Conservation (phyloP, 176 grass and related monocot species). For the Oryza glaberrima region DNA sequence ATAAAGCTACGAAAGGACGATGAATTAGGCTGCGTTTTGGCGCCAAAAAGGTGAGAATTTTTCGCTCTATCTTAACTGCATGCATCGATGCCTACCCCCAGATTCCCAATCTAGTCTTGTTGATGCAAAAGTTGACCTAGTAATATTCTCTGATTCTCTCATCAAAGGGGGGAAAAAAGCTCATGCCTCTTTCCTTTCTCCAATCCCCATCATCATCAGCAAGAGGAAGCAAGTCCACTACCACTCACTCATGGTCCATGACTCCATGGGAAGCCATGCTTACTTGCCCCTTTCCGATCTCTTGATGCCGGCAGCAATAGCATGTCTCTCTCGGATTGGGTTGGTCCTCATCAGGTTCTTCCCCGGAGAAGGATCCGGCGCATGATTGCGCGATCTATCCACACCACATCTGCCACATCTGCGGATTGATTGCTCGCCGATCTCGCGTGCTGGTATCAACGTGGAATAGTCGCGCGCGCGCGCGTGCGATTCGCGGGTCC, state of each 20-base stretch:
- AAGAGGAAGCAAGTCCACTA: not conserved
- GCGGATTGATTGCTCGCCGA: not conserved
- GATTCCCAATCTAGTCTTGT: not conserved
- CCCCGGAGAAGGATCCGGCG: not conserved
- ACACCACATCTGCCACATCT: not conserved
- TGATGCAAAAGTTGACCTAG: not conserved
- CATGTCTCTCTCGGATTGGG: conserved; percentile 1
- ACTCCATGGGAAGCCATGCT: not conserved
- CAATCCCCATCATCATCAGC: not conserved
- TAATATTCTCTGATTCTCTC: not conserved
- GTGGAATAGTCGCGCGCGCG: not conserved
- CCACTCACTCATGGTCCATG: not conserved
- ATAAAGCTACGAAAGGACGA: not conserved
- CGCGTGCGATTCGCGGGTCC: not conserved
- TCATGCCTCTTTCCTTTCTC: not conserved
- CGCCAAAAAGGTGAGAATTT: not conserved
- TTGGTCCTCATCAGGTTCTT: too few species aligned
- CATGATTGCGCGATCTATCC: not conserved
- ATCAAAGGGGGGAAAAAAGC: not conserved
- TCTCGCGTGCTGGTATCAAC: not conserved
- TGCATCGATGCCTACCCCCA: not conserved
- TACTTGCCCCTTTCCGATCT: conserved; percentile 9
- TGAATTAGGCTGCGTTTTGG: not conserved
- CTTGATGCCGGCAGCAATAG: not conserved
- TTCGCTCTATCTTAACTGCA: not conserved